These are phyloP conservation scores for Tagetes patula DNA, from an alignment of 129 eudicot genomes.

Conservation along the genomic window DNA sequence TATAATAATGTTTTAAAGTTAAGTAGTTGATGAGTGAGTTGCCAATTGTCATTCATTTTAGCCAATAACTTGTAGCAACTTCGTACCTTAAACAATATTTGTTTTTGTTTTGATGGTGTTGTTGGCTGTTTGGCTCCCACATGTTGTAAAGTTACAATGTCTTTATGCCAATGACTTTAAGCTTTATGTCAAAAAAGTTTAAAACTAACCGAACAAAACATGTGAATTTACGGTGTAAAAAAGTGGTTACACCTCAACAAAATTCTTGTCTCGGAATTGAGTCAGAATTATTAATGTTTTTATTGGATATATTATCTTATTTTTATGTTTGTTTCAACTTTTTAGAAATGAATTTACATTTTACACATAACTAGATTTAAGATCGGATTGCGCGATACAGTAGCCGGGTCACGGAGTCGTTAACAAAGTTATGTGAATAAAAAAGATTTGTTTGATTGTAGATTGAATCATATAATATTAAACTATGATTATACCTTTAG, in stretches of 20 bases:
- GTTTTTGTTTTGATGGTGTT: neutral
- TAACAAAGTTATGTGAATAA: too few relatives aligned
- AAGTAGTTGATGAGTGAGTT: neutral
- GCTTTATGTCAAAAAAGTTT: conserved; percentile 1
- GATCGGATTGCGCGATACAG: too few relatives aligned
- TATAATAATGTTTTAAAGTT: neutral
- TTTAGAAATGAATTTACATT: too few relatives aligned
- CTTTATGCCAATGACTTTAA: neutral
- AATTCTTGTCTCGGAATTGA: neutral
- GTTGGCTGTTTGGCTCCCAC: conserved; percentile 1
- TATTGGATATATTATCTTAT: too few relatives aligned
- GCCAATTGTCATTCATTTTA: neutral
- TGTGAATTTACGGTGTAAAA: conserved; percentile 13
- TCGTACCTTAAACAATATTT: neutral
- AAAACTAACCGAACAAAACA: conserved; percentile 6
- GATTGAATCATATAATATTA: too few relatives aligned
- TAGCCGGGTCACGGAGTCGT: too few relatives aligned
- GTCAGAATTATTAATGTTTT: neutral
- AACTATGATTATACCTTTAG: too few relatives aligned
- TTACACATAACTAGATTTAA: too few relatives aligned
- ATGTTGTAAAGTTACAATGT: neutral
- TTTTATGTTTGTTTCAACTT: too few relatives aligned
- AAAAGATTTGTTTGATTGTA: too few relatives aligned
- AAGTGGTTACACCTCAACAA: conserved; percentile 18
- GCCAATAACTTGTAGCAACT: conserved; percentile 10